phyloP scores from a whole-genome alignment of 2,329 filamentous ascomycete species.

The Alternaria sp. region DNA sequence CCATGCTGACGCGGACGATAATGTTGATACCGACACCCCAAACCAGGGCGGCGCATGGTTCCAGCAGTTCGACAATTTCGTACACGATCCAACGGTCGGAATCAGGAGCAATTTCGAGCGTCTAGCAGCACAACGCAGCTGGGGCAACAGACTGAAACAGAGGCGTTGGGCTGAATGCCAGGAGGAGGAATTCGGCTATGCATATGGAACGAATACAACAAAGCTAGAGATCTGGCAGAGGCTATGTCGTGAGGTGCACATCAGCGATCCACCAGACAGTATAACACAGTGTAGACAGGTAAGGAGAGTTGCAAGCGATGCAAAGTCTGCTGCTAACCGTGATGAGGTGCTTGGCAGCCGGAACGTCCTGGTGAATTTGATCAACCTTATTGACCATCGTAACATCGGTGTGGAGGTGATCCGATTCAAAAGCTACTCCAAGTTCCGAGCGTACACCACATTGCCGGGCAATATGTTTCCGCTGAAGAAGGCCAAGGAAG shows the following conservation, averaged over 20 bases:
- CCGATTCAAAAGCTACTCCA: slow-evolving; percentile 14
- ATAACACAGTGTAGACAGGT: slow-evolving; percentile 26
- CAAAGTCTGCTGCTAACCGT: background rate
- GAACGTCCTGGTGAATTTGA: slow-evolving; percentile 24
- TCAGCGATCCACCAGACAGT: slow-evolving; percentile 9
- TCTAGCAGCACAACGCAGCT: slow-evolving; percentile 8
- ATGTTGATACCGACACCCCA: background rate
- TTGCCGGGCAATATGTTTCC: slow-evolving; percentile 7
- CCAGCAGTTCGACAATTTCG: slow-evolving; percentile 4
- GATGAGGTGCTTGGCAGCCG: slow-evolving; percentile 14
- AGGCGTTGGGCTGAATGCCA: slow-evolving; percentile 14
- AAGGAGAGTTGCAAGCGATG: background rate
- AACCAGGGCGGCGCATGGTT: slow-evolving; percentile 10
- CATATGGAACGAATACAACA: slow-evolving; percentile 7
- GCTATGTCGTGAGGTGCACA: slow-evolving; percentile 24
- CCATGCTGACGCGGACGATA: background rate
- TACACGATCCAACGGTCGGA: slow-evolving; percentile 1
- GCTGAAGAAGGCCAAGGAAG: slow-evolving; percentile 19
- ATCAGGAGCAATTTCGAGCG: slow-evolving; percentile 14
- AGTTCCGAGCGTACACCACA: slow-evolving; percentile 23
- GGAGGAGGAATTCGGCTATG: slow-evolving; percentile 5
- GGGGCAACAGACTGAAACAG: background rate
- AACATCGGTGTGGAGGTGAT: slow-evolving; percentile 15
- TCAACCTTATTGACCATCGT: slow-evolving; percentile 28
- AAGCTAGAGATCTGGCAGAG: slow-evolving; percentile 26